These are phyloP conservation scores for Fusarium palustre DNA, from an alignment of 2,329 filamentous ascomycete species.

Conservation along the genomic window DNA sequence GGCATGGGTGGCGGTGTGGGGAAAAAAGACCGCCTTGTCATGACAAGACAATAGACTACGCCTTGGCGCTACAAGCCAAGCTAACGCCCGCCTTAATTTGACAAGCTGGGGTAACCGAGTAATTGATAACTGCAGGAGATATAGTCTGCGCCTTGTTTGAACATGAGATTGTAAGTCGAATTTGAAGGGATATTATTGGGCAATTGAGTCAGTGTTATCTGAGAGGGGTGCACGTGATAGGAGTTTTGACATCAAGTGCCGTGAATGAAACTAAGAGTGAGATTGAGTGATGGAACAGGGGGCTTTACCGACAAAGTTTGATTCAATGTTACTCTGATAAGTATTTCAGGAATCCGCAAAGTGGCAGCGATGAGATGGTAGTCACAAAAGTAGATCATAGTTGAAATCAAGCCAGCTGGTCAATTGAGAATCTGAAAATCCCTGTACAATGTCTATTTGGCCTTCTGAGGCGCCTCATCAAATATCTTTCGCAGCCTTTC, in stretches of 20 bases:
- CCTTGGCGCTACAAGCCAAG: conserved; percentile 37
- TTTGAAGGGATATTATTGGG: not conserved
- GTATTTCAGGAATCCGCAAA: not conserved
- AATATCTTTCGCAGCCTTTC: conserved; percentile 49
- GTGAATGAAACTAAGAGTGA: not conserved
- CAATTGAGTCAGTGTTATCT: conserved; percentile 8
- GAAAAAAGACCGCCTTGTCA: conserved; percentile 31
- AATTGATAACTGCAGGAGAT: not conserved
- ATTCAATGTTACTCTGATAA: not conserved
- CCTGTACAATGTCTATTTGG: not conserved
- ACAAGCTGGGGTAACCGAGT: conserved; percentile 30
- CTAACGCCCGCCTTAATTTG: conserved; percentile 36
- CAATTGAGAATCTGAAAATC: not conserved
- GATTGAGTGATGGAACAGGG: not conserved
- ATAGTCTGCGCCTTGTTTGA: conserved; percentile 10
- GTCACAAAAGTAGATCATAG: not conserved
- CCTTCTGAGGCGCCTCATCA: conserved; percentile 7
- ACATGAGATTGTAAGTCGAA: not conserved
- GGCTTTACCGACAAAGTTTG: not conserved
- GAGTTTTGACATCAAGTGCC: not conserved
- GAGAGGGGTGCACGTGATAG: not conserved
- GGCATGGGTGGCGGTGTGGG: conserved; percentile 24
- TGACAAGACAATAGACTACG: conserved; percentile 30
- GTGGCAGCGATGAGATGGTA: not conserved
- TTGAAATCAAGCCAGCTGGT: not conserved